Conservation (phyloP, 1,284 basidiomycete species). For the Cryptococcus wingfieldii region DNA sequence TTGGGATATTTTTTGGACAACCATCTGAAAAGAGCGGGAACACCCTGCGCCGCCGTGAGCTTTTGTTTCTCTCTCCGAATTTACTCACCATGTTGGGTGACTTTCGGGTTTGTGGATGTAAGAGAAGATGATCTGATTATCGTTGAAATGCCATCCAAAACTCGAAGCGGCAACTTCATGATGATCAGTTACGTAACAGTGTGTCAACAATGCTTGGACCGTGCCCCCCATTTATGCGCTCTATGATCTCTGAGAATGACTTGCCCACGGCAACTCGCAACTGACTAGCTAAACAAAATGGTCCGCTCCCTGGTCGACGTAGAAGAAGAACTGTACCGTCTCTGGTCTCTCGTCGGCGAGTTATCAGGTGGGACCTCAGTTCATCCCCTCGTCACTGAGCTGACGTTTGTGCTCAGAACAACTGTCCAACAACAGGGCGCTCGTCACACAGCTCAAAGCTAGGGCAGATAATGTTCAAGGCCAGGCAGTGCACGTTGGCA, state of each 20-base stretch:
- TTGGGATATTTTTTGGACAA: slow-evolving; percentile 95
- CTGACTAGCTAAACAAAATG: slow-evolving; percentile 9
- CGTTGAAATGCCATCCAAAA: too few species aligned
- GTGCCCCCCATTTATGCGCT: too few species aligned
- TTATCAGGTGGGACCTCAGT: slow-evolving; percentile 50
- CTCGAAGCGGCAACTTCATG: too few species aligned
- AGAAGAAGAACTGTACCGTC: slow-evolving; percentile 66
- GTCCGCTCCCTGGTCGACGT: slow-evolving; percentile 25
- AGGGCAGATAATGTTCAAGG: slow-evolving; percentile 76
- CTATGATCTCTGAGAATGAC: too few species aligned
- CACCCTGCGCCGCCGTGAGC: slow-evolving; percentile 60
- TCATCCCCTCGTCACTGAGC: not conserved
- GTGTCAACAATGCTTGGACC: too few species aligned
- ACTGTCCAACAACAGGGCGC: slow-evolving; percentile 76
- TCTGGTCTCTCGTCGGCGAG: slow-evolving; percentile 75
- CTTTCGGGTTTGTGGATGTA: not conserved
- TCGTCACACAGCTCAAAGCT: slow-evolving; percentile 66
- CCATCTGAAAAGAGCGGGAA: slow-evolving; percentile 88
- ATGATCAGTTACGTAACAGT: too few species aligned
- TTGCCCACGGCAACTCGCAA: too few species aligned
- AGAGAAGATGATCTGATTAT: not conserved
- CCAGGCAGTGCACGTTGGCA: slow-evolving; percentile 70
- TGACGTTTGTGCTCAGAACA: slow-evolving; percentile 56
- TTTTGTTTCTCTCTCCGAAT: not conserved
- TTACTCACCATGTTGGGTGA: not conserved